Percentiles rank a stretch among this genome's conserved stretches.
phyloP scores from a whole-genome alignment of 495 filamentous ascomycete species.

The Penicillium manginii region DNA sequence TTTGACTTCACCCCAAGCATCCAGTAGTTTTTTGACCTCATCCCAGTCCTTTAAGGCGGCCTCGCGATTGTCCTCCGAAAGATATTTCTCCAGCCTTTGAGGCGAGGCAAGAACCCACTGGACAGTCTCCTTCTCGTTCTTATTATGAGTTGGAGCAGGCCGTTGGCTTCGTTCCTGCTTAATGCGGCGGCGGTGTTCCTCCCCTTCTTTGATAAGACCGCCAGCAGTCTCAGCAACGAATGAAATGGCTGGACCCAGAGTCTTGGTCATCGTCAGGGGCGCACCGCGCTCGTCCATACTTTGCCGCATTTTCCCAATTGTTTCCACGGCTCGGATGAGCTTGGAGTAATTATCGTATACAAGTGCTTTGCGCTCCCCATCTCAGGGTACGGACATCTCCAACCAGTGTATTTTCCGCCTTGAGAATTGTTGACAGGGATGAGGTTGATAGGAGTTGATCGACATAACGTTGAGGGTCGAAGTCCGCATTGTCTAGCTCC shows the following conservation, averaged over 20 bases:
- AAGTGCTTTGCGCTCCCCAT: slow-evolving; percentile 93
- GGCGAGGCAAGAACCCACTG: slow-evolving; percentile 70
- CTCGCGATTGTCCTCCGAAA: slow-evolving; percentile 52
- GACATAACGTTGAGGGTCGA: slow-evolving; percentile 50
- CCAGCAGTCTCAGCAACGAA: slow-evolving; percentile 81
- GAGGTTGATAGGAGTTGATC: slow-evolving; percentile 50
- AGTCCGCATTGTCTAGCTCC: slow-evolving; percentile 52
- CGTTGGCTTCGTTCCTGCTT: slow-evolving; percentile 40
- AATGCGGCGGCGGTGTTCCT: slow-evolving; percentile 40
- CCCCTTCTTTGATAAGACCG: slow-evolving; percentile 61
- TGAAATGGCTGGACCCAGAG: slow-evolving; percentile 73
- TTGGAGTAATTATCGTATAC: slow-evolving; percentile 99
- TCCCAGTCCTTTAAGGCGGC: slow-evolving; percentile 65
- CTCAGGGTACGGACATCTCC: slow-evolving; percentile 83
- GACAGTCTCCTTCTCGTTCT: slow-evolving; percentile 67
- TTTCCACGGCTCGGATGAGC: slow-evolving; percentile 91
- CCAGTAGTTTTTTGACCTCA: slow-evolving; percentile 49
- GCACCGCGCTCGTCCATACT: slow-evolving; percentile 55
- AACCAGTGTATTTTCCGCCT: slow-evolving; percentile 57
- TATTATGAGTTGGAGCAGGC: slow-evolving; percentile 37
- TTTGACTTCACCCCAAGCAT: slow-evolving; percentile 62
- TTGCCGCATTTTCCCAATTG: slow-evolving; percentile 71
- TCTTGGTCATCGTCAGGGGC: slow-evolving; percentile 57
- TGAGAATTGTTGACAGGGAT: slow-evolving; percentile 68
- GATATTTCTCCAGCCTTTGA: slow-evolving; percentile 49